These are phyloP conservation scores for Rhizopogon sp. DNA, from an alignment of 768 basidiomycete genomes.

Conservation along the genomic window DNA sequence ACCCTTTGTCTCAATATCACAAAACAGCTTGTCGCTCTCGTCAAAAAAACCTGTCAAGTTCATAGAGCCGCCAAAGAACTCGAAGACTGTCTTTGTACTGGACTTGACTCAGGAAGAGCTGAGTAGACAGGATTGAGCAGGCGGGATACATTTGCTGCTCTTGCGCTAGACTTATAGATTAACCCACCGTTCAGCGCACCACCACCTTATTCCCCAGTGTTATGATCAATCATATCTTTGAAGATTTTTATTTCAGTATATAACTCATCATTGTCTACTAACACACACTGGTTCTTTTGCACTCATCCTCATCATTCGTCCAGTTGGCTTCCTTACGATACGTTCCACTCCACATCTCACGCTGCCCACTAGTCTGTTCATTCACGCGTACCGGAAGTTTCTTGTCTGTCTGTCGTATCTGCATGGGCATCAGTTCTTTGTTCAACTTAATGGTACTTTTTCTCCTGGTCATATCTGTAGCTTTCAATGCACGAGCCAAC, in stretches of 20 bases:
- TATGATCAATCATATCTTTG: not conserved
- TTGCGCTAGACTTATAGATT: not conserved
- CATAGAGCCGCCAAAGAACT: conserved; percentile 74
- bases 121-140: conserved; percentile 53
- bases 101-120: conserved; percentile 83
- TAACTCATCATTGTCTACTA: not conserved
- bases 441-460: too few species aligned
- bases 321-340: not conserved
- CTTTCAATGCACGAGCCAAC: too few species aligned
- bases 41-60: conserved; percentile 59
- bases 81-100: conserved; percentile 65
- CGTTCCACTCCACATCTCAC: not conserved
- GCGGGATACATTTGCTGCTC: not conserved
- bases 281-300: not conserved
- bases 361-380: not conserved
- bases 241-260: not conserved
- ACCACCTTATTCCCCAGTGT: not conserved
- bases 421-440: too few species aligned
- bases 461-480: too few species aligned
- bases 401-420: not conserved
- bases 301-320: not conserved
- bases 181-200: not conserved
- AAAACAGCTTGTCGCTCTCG: conserved; percentile 13
- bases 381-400: not conserved
- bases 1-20: conserved; percentile 64